Base-by-base conservation (phyloP, 768 basidiomycete species). In the Cubamyces sp. region DNA sequence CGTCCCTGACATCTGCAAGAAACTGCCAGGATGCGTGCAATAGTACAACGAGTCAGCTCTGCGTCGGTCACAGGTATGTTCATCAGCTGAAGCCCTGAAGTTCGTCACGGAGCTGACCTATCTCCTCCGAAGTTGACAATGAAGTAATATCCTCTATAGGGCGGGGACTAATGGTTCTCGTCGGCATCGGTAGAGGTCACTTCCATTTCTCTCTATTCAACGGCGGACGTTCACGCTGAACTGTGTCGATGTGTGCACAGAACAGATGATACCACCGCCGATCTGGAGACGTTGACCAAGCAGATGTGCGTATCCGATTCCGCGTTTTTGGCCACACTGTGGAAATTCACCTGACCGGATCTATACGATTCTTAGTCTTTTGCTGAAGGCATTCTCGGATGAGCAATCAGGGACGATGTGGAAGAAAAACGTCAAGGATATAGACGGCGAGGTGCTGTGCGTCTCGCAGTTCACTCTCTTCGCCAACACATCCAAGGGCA, bases 381-480 rank as follows among this genome's bases (percentile, higher is more conserved):
- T 83, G 25, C 79, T 96, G 57, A 84, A 90, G 52, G 82, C 88
- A 54, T 96, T 96, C 71, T 80, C 85, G 49, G 85, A 89, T 70
- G 58, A 60, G 9, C 77, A 78, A 9, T 72, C 80, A 1, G 81
- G 80, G 5, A 79, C 82, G 59, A 88, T 90, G 84, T 98, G 96
- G 96, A 96, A 92, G 75, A 76, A 82, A 21, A 92, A 79, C 70
- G 90, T 98, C 50, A 91, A 87, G 74, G 96, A 98, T 65, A 84
- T 97, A 23, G 84, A 85, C 23, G 96, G 94, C 46, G 94, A 96
- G 54, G 83, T 99, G 14, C 84, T 98, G 4, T 98, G 96, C 68
- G 94, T 96, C 16, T 95, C 95, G 1, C 96, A 98, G 68, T 96
- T 97, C 73, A 95, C 96, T 1, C 81, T 99, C 26, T 74, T 96